Evolutionary conservation across 2,329 filamentous ascomycete species (phyloP).

Genomic region (Calonectria leucothoes): DNA sequence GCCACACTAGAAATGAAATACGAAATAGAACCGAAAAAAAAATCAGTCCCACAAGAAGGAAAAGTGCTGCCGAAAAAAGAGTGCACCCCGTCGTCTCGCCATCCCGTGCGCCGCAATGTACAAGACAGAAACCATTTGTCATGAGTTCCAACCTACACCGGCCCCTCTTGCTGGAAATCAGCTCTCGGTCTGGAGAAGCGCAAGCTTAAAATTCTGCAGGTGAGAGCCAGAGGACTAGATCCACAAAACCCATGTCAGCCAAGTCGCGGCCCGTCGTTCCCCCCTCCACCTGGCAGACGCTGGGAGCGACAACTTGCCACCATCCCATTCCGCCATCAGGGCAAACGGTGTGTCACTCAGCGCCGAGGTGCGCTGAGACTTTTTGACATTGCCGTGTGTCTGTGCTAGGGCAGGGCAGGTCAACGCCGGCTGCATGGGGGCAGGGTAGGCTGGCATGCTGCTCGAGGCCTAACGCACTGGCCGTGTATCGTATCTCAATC

Average conservation of each 20-base stretch:
- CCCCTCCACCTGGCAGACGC: neutral
- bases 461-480: neutral
- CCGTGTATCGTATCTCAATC: neutral
- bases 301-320: neutral
- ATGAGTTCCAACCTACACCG: slow-evolving; percentile 15
- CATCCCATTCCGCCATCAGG: neutral
- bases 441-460: neutral
- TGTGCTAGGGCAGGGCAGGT: neutral
- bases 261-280: slow-evolving; percentile 12
- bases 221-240: slow-evolving; percentile 1
- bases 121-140: slow-evolving; percentile 22
- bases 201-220: slow-evolving; percentile 23
- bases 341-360: neutral
- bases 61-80: neutral
- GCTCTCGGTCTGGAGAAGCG: slow-evolving; percentile 37
- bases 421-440: neutral
- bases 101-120: neutral
- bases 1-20: neutral
- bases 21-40: neutral
- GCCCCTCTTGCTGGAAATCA: slow-evolving; percentile 24
- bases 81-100: neutral
- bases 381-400: neutral
- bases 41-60: neutral
- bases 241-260: slow-evolving; percentile 10
- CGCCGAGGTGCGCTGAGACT: neutral